Evolutionary conservation across 805 yeast genomes (phyloP).

Genomic region (Millerozyma acaciae): DNA sequence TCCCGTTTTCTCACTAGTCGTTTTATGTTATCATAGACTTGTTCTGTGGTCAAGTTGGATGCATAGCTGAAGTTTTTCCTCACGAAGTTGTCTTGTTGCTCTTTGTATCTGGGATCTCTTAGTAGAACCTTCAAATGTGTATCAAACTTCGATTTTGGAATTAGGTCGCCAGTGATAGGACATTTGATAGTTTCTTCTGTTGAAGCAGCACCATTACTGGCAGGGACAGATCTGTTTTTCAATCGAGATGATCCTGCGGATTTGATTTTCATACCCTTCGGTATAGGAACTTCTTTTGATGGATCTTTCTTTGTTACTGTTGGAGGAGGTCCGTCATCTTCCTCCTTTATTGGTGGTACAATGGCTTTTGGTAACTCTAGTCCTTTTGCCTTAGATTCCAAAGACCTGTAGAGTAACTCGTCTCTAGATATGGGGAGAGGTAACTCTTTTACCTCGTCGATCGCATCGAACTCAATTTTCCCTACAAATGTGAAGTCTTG

Average conservation of each 20-base stretch:
- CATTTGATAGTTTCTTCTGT: slow-evolving; percentile 50
- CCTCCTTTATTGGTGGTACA: slow-evolving; percentile 7
- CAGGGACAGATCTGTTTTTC: slow-evolving; percentile 18
- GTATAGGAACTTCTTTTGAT: slow-evolving; percentile 7
- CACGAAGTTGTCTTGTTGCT: slow-evolving; percentile 61
- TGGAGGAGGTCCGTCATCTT: not conserved
- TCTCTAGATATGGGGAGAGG: slow-evolving; percentile 53
- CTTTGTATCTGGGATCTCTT: slow-evolving; percentile 74
- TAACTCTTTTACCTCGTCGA: slow-evolving; percentile 56
- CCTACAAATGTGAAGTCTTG: slow-evolving; percentile 72
- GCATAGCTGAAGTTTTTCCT: slow-evolving; percentile 47
- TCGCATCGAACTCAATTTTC: slow-evolving; percentile 59
- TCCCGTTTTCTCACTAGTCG: slow-evolving; percentile 33
- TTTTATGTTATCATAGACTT: slow-evolving; percentile 61
- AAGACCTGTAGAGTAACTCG: slow-evolving; percentile 58
- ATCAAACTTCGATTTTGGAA: slow-evolving; percentile 68
- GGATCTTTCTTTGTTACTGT: slow-evolving; percentile 1
- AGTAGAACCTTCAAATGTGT: slow-evolving; percentile 66
- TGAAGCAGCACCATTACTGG: not conserved
- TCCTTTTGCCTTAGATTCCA: slow-evolving; percentile 47
- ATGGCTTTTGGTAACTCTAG: slow-evolving; percentile 8
- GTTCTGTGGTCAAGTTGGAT: slow-evolving; percentile 50
- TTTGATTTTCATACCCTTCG: slow-evolving; percentile 59
- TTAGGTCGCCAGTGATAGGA: slow-evolving; percentile 71
- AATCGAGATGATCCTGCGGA: slow-evolving; percentile 69